A percentile compares a stretch with the other conserved stretches of the same genome.
Evolutionary conservation across 768 basidiomycete genomes (phyloP).

Genomic region (Phanerodontia chrysosporium): DNA sequence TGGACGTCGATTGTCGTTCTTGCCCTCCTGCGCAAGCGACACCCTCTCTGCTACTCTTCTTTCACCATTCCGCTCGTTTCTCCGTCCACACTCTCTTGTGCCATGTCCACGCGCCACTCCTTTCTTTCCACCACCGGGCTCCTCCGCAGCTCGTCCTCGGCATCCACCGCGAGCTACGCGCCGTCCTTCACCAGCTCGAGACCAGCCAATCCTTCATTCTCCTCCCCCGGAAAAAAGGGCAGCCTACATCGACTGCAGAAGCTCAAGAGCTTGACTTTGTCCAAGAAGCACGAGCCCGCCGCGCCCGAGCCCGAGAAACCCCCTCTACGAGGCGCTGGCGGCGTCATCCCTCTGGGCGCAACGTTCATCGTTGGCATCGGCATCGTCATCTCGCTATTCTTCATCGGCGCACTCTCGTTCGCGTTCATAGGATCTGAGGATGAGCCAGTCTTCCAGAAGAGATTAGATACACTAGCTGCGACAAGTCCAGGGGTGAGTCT

Average conservation of each 20-base stretch:
- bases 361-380: slow-evolving; percentile 31
- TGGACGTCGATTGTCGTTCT: background rate
- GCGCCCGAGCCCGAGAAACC: background rate
- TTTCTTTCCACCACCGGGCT: slow-evolving; percentile 38
- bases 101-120: slow-evolving; percentile 31
- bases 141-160: slow-evolving; percentile 17
- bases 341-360: slow-evolving; percentile 25
- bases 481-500: slow-evolving; percentile 43
- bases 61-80: slow-evolving; percentile 32
- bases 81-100: background rate
- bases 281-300: background rate
- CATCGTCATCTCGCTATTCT: slow-evolving; percentile 42
- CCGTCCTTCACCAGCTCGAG: slow-evolving; percentile 1
- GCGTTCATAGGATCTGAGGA: slow-evolving; percentile 46
- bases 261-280: slow-evolving; percentile 1
- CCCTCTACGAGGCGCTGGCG: slow-evolving; percentile 10
- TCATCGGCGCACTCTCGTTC: slow-evolving; percentile 44
- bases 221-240: no score
- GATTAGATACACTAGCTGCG: slow-evolving; percentile 37
- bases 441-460: slow-evolving; percentile 35
- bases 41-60: slow-evolving; percentile 5
- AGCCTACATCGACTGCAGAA: background rate
- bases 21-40: background rate
- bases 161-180: background rate
- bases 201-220: no score